Percentiles rank a stretch among this genome's conserved stretches.
phyloP scores from a whole-genome alignment of 2,329 filamentous ascomycete species.

The Rutstroemia sp. region DNA sequence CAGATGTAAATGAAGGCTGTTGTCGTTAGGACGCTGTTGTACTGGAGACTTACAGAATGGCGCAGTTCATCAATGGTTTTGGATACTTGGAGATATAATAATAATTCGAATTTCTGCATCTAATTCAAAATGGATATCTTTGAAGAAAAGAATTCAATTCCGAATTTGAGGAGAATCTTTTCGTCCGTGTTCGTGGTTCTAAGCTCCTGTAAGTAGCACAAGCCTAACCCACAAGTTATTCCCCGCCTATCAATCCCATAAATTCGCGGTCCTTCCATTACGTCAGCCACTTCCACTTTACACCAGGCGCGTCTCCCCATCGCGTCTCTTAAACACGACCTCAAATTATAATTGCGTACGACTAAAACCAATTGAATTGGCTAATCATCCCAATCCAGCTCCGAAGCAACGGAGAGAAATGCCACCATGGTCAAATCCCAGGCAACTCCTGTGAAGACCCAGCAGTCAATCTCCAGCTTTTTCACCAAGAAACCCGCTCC shows the following conservation, averaged over 20 bases:
- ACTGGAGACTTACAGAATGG: not conserved
- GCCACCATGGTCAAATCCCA: constrained; percentile 20
- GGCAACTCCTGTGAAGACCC: constrained; percentile 39
- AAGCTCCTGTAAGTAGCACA: not conserved
- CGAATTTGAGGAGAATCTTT: too few species aligned
- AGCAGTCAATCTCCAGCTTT: constrained; percentile 80
- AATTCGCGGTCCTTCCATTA: not conserved
- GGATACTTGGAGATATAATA: too few species aligned
- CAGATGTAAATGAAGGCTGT: not conserved
- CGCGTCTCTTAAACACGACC: constrained; percentile 1
- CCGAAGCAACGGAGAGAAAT: not conserved
- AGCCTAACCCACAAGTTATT: not conserved
- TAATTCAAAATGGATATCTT: too few species aligned
- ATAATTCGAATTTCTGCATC: too few species aligned
- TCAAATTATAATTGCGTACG: not conserved
- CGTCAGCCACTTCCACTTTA: constrained; percentile 7
- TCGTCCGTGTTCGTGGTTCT: too few species aligned
- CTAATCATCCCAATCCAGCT: not conserved
- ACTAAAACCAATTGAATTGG: not conserved
- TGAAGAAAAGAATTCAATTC: too few species aligned
- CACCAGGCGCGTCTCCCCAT: constrained; percentile 1
- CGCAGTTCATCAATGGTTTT: too few species aligned
- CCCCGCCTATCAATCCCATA: not conserved
- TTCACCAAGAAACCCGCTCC: constrained; percentile 52
- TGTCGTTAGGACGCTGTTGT: not conserved